Percentiles rank a stretch among this genome's conserved stretches.
phyloP scores from a whole-genome alignment of 805 yeast species.

The Candida ascalaphidarum region DNA sequence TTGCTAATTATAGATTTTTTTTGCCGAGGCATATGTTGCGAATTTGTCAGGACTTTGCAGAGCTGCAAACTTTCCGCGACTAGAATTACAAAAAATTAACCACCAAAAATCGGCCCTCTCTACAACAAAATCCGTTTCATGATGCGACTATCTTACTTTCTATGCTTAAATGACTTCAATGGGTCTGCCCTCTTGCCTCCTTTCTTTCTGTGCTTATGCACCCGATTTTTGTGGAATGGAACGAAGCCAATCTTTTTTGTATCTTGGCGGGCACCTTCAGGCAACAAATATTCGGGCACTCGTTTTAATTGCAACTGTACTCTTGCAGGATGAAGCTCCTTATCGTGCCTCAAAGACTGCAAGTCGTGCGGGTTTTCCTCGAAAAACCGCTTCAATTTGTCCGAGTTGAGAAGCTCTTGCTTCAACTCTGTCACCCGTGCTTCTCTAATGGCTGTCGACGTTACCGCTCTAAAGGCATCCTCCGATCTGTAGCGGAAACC shows the following conservation, averaged over 20 bases:
- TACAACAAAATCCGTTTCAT: too few species aligned
- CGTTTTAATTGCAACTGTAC: conserved; percentile 80
- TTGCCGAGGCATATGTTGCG: too few species aligned
- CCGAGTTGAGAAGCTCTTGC: conserved; percentile 79
- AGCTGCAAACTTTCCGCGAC: too few species aligned
- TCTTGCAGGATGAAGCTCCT: conserved; percentile 75
- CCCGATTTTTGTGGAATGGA: conserved; percentile 52
- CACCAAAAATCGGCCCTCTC: too few species aligned
- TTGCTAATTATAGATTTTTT: too few species aligned
- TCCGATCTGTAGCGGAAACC: conserved; percentile 95
- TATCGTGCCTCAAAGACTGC: conserved; percentile 83
- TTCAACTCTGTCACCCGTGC: conserved; percentile 87
- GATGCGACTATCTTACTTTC: too few species aligned
- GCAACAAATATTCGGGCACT: conserved; percentile 87
- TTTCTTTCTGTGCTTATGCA: conserved; percentile 35
- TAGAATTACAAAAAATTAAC: too few species aligned
- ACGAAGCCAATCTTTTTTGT: conserved; percentile 58
- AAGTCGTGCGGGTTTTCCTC: conserved; percentile 97
- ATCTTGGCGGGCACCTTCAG: conserved; percentile 59
- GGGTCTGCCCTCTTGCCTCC: conserved; percentile 50
- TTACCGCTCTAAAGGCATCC: conserved; percentile 94
- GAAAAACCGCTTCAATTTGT: conserved; percentile 85
- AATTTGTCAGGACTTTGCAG: too few species aligned
- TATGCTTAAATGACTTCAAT: conserved; percentile 39
- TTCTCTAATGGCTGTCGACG: conserved; percentile 81